A percentile compares a stretch with the other conserved stretches of the same genome.
These are phyloP conservation scores for Hebeloma cylindrosporum DNA, from an alignment of 768 basidiomycete species.

Conservation along the genomic window DNA sequence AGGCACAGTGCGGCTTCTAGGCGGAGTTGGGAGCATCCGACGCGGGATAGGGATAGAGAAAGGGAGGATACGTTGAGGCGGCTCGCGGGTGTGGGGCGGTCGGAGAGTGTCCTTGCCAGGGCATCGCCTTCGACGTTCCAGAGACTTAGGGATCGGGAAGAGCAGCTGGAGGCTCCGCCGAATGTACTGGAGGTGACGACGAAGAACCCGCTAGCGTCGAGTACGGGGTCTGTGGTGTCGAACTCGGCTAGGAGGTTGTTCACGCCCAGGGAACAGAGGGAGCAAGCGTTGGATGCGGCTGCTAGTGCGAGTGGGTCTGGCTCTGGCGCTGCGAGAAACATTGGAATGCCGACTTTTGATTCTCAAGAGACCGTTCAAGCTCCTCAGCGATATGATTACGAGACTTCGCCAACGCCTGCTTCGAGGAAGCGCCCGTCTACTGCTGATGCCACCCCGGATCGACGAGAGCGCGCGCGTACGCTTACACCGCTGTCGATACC, in stretches of 20 bases:
- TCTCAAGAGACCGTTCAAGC: constrained; percentile 44
- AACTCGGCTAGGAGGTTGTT: constrained; percentile 51
- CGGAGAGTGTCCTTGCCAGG: constrained; percentile 37
- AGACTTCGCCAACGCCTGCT: constrained; percentile 46
- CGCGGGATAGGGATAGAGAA: constrained; percentile 32
- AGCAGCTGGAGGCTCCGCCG: constrained; percentile 22
- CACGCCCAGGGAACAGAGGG: constrained; percentile 56
- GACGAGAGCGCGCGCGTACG: constrained; percentile 43
- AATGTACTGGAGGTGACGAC: constrained; percentile 20
- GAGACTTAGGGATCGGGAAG: constrained; percentile 28
- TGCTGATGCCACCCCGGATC: constrained; percentile 9
- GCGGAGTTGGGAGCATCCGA: constrained; percentile 45
- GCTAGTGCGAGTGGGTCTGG: constrained; percentile 6
- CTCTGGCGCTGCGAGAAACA: constrained; percentile 6
- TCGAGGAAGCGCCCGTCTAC: constrained; percentile 26
- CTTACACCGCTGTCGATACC: constrained; percentile 55
- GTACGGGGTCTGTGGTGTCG: not conserved
- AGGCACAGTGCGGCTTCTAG: constrained; percentile 57
- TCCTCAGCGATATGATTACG: constrained; percentile 20
- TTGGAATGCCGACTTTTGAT: constrained; percentile 33
- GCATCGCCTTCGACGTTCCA: constrained; percentile 35
- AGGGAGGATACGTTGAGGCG: constrained; percentile 42
- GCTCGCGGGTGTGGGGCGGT: constrained; percentile 28
- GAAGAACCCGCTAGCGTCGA: constrained; percentile 4
- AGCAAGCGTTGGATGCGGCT: constrained; percentile 33